A percentile compares a stretch with the other conserved stretches of the same genome.
These are phyloP conservation scores for Penicillium sp. DNA, from an alignment of 2,329 filamentous ascomycete species.

Conservation along the genomic window DNA sequence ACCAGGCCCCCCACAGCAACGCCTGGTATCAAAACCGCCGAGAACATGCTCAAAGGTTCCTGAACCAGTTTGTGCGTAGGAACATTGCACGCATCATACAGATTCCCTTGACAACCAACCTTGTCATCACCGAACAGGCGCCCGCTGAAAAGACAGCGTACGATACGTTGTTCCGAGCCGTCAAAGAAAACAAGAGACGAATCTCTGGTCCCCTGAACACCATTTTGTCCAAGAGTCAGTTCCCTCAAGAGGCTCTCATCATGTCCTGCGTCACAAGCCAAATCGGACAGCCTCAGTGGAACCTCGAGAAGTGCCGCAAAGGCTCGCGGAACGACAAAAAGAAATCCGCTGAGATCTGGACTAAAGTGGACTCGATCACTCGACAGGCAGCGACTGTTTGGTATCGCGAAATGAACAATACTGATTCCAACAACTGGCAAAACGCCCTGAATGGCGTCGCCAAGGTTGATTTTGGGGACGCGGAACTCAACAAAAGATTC, in stretches of 20 bases:
- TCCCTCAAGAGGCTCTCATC: slow-evolving; percentile 34
- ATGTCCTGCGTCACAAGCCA: slow-evolving; percentile 45
- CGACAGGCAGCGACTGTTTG: not conserved
- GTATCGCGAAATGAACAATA: not conserved
- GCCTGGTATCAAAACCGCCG: slow-evolving; percentile 54
- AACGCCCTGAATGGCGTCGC: not conserved
- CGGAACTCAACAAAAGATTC: not conserved
- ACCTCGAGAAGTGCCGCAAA: slow-evolving; percentile 22
- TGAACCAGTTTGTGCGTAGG: slow-evolving; percentile 52
- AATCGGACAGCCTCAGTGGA: slow-evolving; percentile 25
- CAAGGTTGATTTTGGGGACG: not conserved
- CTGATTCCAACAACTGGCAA: not conserved
- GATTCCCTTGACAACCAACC: slow-evolving; percentile 45
- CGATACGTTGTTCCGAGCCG: slow-evolving; percentile 53
- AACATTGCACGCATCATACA: slow-evolving; percentile 46
- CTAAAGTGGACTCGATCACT: not conserved
- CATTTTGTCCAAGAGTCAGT: slow-evolving; percentile 43
- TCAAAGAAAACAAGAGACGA: slow-evolving; percentile 39
- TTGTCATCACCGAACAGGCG: slow-evolving; percentile 45
- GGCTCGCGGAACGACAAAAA: not conserved
- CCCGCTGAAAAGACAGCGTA: slow-evolving; percentile 54
- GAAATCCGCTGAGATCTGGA: not conserved
- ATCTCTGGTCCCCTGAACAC: slow-evolving; percentile 40
- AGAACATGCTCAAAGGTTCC: slow-evolving; percentile 53
- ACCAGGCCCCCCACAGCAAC: slow-evolving; percentile 48